Conservation (phyloP, 441 rosid genomes). For the Pelargonium cotyledonis region DNA sequence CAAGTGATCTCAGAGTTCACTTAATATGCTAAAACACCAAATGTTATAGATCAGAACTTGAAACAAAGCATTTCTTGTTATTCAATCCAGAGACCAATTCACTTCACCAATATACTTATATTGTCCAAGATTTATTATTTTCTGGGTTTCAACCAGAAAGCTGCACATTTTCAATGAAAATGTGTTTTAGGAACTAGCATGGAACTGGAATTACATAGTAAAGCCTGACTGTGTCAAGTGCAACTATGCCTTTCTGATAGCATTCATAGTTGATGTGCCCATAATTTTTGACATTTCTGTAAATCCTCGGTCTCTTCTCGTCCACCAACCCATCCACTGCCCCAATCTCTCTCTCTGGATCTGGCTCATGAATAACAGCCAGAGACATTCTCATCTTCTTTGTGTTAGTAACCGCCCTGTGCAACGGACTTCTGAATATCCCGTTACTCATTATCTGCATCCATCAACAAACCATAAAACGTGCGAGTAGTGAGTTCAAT, state of each 20-base stretch:
- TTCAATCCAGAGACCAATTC: background rate
- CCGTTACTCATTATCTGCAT: slow-evolving; percentile 29
- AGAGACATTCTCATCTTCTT: slow-evolving; percentile 18
- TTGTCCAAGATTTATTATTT: background rate
- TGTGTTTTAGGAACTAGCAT: too few species aligned
- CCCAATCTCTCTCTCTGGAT: slow-evolving; percentile 24
- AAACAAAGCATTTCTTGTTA: background rate
- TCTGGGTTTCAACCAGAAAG: background rate
- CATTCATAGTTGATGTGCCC: slow-evolving; percentile 35
- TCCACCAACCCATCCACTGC: slow-evolving; percentile 17
- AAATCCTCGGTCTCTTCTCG: slow-evolving; percentile 24
- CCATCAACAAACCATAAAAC: background rate
- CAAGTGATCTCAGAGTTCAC: too few species aligned
- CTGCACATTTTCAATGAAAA: background rate
- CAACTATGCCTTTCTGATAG: slow-evolving; percentile 43
- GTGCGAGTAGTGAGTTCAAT: too few species aligned
- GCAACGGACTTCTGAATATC: slow-evolving; percentile 23
- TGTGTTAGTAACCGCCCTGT: slow-evolving; percentile 21
- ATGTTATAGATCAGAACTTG: too few species aligned
- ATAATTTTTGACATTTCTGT: slow-evolving; percentile 38
- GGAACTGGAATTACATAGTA: background rate
- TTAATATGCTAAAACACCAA: too few species aligned
- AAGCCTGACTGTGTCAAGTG: slow-evolving; percentile 33
- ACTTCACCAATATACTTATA: background rate
- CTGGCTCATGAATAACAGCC: slow-evolving; percentile 19